Evolutionary conservation across 2,329 filamentous ascomycete species (phyloP), one percentile per base, ranked within the genome.

Genomic region (Fusarium solani-melongenae): DNA sequence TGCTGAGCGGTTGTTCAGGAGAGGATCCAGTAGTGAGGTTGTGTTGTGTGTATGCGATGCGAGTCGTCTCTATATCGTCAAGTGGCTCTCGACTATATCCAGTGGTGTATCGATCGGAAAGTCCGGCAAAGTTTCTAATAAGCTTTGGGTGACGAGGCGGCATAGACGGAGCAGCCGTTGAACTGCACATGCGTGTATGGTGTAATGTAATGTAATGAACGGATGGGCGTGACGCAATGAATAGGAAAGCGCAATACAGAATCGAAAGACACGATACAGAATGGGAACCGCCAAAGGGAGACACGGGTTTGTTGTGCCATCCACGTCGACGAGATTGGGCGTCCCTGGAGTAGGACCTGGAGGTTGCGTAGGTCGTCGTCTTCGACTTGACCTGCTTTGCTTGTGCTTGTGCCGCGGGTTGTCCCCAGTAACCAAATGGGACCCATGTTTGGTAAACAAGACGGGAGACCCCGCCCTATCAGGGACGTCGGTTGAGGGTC

Each of bases 371-470:
- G 46, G 46, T 51, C 46, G 68, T 74, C 64, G 63, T 67, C 24
- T 71, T 49, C 46, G 44, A 29, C 31, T 49, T 34, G 39, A 44
- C 34, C 44, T 55, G 56, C 72, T 67, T 63, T n/a, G n/a, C n/a
- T n/a, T n/a, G n/a, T n/a, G 73, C 41, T 46, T 46, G 41, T 53
- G 49, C 62, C 44, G 69, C 31, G 44, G 72, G 69, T 74, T 72
- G 49, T 53, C 74, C 76, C 74, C 64, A 72, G 70, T 67, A 76
- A 76, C 76, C 72, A 77, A 49, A 63, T 60, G 55, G 57, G 71
- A 34, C 59, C 76, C 76, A 77, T 74, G 22, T 49, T 15, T 8
- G 58, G 76, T 78, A 78, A 78, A 78, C 76, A 78, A 78, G 44
- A 64, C 29, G 24, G 20, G 38, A 62, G 39, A 61, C 72, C 69